phyloP scores from a whole-genome alignment of 306 rosid genomes.

The Prunus armeniaca region DNA sequence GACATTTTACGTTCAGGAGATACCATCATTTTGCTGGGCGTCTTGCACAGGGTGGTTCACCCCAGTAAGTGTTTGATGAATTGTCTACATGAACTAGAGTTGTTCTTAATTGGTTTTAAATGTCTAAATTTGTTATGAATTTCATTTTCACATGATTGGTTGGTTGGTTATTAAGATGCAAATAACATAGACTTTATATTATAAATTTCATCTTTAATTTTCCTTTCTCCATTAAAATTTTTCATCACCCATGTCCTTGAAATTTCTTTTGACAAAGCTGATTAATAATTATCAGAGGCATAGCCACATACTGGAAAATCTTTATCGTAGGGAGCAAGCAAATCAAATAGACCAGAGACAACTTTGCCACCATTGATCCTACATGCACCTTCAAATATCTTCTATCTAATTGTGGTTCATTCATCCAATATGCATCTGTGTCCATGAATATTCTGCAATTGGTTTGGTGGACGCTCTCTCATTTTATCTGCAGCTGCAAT shows the following conservation, averaged over 20 bases:
- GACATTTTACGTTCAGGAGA: conserved; percentile 46
- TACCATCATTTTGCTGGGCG: conserved; percentile 53
- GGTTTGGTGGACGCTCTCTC: background rate
- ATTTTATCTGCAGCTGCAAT: background rate
- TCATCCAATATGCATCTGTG: background rate
- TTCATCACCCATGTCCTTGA: no score
- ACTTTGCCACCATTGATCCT: background rate
- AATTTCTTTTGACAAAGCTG: no score
- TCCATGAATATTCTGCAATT: background rate
- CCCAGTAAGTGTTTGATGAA: conserved; percentile 39
- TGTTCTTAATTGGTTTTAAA: background rate
- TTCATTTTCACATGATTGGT: no score
- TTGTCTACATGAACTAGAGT: background rate
- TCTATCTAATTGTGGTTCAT: background rate
- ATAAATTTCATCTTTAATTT: background rate
- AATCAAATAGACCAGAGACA: background rate
- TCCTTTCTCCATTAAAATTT: background rate
- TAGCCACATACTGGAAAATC: no score
- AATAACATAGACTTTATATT: background rate
- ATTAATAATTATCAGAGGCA: no score
- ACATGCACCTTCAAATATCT: background rate
- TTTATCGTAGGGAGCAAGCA: background rate
- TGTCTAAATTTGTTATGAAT: background rate
- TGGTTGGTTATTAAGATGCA: background rate
- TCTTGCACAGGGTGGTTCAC: conserved; percentile 55